These are phyloP conservation scores for Rubroboletus pulcherrimus DNA, from an alignment of 768 basidiomycete genomes.

Conservation along the genomic window DNA sequence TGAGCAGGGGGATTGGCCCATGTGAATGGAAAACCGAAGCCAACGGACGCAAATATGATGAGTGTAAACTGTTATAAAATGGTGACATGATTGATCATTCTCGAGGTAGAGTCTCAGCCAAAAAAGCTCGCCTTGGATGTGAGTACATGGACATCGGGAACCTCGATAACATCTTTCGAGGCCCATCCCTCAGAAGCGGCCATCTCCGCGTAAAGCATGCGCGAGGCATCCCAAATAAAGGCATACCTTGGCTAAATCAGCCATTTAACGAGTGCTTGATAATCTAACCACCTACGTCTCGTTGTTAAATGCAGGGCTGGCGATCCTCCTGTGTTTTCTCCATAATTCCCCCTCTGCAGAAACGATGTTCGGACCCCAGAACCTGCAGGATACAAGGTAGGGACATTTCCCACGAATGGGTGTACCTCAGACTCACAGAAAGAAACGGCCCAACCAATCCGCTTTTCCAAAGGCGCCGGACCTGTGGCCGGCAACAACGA, in stretches of 20 bases:
- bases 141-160: slow-evolving; percentile 11
- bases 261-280: not conserved
- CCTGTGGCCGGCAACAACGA: slow-evolving; percentile 17
- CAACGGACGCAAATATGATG: slow-evolving; percentile 21
- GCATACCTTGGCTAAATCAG: slow-evolving; percentile 13
- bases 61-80: slow-evolving; percentile 15
- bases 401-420: not conserved
- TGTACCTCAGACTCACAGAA: slow-evolving; percentile 15
- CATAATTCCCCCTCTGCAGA: slow-evolving; percentile 11
- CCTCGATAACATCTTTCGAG: slow-evolving; percentile 14
- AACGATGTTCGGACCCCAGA: slow-evolving; percentile 20
- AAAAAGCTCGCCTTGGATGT: slow-evolving; percentile 18
- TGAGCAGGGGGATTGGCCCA: slow-evolving; percentile 16
- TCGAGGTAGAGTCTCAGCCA: not conserved
- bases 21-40: slow-evolving; percentile 23
- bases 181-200: slow-evolving; percentile 15
- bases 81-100: not conserved
- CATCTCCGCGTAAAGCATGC: slow-evolving; percentile 21
- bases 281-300: slow-evolving; percentile 16
- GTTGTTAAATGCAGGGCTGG: slow-evolving; percentile 22
- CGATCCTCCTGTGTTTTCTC: slow-evolving; percentile 21
- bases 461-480: slow-evolving; percentile 20
- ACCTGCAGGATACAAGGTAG: slow-evolving; percentile 5
- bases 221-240: slow-evolving; percentile 20
- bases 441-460: slow-evolving; percentile 4